Evolutionary conservation across 129 eudicot genomes (phyloP).

Genomic region (Pseudognaphalium luteoalbum): DNA sequence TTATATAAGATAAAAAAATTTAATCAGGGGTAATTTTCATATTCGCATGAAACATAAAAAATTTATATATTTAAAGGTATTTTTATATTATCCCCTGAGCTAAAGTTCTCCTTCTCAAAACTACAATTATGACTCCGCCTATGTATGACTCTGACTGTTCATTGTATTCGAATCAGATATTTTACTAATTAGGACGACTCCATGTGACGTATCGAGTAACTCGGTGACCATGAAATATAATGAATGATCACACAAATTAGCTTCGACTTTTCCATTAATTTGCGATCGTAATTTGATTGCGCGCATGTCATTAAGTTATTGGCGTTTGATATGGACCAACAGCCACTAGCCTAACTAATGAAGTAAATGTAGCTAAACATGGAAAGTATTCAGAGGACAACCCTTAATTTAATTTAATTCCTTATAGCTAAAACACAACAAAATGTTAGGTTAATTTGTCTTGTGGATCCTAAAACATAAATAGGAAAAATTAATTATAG

Average conservation of each 20-base stretch:
- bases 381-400: neutral
- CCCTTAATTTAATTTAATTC: neutral
- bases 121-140: too few relatives aligned
- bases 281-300: neutral
- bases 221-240: neutral
- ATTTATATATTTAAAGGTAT: too few relatives aligned
- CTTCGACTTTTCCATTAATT: neutral
- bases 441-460: conserved; percentile 23
- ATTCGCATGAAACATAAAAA: too few relatives aligned
- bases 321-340: conserved; percentile 1
- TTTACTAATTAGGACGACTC: neutral
- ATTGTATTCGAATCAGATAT: too few relatives aligned
- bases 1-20: too few relatives aligned
- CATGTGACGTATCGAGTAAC: neutral
- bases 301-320: conserved; percentile 1
- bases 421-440: conserved; percentile 4
- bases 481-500: neutral
- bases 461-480: neutral
- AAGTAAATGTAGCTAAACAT: neutral
- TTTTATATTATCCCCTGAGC: too few relatives aligned
- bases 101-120: too few relatives aligned
- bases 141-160: neutral
- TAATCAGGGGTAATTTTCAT: too few relatives aligned
- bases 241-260: neutral
- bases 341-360: neutral